Conservation (phyloP, 2,329 filamentous ascomycete genomes). For the Cladosporium colombiae region DNA sequence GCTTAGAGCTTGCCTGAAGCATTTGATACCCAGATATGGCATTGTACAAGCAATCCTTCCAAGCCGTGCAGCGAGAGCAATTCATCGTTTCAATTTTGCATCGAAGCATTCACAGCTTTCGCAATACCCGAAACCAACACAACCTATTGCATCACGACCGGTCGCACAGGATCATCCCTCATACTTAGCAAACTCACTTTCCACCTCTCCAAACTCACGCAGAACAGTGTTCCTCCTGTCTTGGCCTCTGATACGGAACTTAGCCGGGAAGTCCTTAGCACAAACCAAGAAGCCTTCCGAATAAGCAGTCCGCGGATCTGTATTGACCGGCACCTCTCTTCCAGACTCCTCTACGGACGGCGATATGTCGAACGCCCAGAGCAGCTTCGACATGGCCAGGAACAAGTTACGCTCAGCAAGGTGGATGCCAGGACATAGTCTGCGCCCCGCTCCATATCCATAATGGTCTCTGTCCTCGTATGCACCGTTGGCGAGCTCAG, state of each 20-base stretch:
- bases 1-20: not conserved
- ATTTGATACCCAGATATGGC: conserved; percentile 5
- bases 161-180: not conserved
- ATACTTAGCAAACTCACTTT: conserved; percentile 27
- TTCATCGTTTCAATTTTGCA: not conserved
- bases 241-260: conserved; percentile 25
- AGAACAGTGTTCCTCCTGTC: conserved; percentile 26
- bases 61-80: not conserved
- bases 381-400: conserved; percentile 37
- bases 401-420: conserved; percentile 51
- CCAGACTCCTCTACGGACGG: conserved; percentile 19
- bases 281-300: conserved; percentile 32
- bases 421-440: conserved; percentile 54
- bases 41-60: not conserved
- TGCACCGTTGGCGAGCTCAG: conserved; percentile 40
- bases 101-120: not conserved
- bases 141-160: not conserved
- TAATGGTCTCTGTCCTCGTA: conserved; percentile 48
- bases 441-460: conserved; percentile 51
- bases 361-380: conserved; percentile 54
- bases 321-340: conserved; percentile 19
- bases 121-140: not conserved
- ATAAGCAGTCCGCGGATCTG: conserved; percentile 30
- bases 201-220: conserved; percentile 27
- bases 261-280: conserved; percentile 29